Evolutionary conservation across 352 stramenopile species (phyloP), one percentile per base, ranked within the genome.

Genomic region (Elongisporangium prolatum): DNA sequence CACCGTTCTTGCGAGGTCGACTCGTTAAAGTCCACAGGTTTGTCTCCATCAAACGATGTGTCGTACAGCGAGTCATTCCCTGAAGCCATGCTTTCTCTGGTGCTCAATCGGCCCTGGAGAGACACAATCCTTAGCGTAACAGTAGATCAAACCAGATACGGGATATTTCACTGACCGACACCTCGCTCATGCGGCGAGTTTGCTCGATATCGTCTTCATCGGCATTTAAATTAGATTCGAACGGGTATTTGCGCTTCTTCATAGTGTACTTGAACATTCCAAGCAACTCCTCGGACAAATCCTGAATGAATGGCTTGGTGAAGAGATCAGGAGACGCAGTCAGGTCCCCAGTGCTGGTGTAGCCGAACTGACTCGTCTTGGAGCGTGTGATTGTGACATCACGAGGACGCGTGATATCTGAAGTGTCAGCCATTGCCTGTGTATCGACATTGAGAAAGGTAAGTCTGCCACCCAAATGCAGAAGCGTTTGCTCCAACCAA

Each of bases 181-280:
- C 70, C 11, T 70, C 69, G 18, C 81, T 93, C 69, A 89, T 77
- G 24, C 80, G 80, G 21, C 84, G 79, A 20, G 76, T 86, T 47
- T 88, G 65, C 50, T 94, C 84, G 50, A 91, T 74, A n/a, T 77
- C 69, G 4, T 84, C 62, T 18, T 37, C 34, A 20, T 54, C 53
- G 1, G 67, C 37, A 4, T 63, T 59, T 8, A 71, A 51, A 22
- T 67, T 67, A 1, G 50, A 61, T 21, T 71, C 61, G 56, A 91
- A 92, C 25, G 79, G 84, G 48, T 93, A 88, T 52, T 90, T 95
- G 17, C 73, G 71, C 71, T 93, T 93, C 68, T 85, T 91, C 88
- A 95, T 95, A 1, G 82, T 94, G 52, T 80, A 60, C 56, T 78
- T 77, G 54, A 93, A 95, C 85, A 96, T 92, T 16, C 34, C 48